Conservation (phyloP, 495 filamentous ascomycete genomes). For the Penicillium ochrochloron region DNA sequence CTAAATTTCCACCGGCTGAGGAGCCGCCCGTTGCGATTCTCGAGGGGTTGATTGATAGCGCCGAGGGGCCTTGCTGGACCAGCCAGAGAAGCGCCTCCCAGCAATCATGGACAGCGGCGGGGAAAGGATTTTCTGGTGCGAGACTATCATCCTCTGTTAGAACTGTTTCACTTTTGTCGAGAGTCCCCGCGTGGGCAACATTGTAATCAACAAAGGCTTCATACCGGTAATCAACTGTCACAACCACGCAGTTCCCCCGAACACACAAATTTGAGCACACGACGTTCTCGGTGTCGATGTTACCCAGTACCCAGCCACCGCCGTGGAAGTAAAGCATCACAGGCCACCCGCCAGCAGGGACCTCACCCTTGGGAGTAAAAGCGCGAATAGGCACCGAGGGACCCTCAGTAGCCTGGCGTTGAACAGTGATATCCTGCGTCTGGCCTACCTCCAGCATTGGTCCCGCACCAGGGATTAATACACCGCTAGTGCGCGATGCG, state of each 20-base stretch:
- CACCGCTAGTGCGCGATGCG: conserved; percentile 55
- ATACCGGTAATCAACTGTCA: conserved; percentile 62
- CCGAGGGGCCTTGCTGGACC: conserved; percentile 41
- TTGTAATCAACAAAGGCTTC: not conserved
- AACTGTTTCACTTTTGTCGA: not conserved
- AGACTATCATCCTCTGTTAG: conserved; percentile 31
- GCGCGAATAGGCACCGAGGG: conserved; percentile 50
- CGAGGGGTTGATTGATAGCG: conserved; percentile 48
- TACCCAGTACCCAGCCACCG: conserved; percentile 63
- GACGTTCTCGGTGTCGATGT: conserved; percentile 62
- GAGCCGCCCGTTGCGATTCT: conserved; percentile 59
- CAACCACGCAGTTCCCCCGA: conserved; percentile 54
- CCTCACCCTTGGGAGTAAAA: conserved; percentile 52
- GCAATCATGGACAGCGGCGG: conserved; percentile 60
- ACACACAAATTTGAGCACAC: conserved; percentile 60
- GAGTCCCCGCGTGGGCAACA: not conserved
- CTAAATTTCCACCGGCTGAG: conserved; percentile 61
- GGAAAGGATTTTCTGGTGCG: conserved; percentile 60
- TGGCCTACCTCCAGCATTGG: conserved; percentile 55
- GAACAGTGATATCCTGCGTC: conserved; percentile 52
- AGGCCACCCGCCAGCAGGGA: conserved; percentile 55
- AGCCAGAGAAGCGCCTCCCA: conserved; percentile 64
- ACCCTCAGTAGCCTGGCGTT: conserved; percentile 50
- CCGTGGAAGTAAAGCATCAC: conserved; percentile 63
- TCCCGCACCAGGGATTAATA: conserved; percentile 59